These are phyloP conservation scores for Cercospora brassicicola DNA, from an alignment of 2,329 filamentous ascomycete genomes.

Conservation along the genomic window DNA sequence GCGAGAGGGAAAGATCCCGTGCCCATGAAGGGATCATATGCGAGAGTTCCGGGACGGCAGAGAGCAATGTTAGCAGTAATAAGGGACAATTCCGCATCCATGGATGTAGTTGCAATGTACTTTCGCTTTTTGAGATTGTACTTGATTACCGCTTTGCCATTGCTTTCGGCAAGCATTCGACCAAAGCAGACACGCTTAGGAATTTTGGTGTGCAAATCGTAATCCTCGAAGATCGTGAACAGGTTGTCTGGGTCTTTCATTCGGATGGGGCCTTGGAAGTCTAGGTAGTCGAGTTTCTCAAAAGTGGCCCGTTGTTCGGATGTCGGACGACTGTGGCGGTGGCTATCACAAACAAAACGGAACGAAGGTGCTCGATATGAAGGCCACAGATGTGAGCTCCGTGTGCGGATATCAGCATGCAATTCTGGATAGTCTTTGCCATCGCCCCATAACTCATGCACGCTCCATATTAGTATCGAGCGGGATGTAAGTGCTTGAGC, in stretches of 20 bases:
- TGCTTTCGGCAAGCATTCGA: constrained; percentile 64
- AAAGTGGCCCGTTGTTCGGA: constrained; percentile 71
- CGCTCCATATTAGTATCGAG: constrained; percentile 76
- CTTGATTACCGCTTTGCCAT: constrained; percentile 64
- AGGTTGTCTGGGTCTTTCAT: constrained; percentile 72
- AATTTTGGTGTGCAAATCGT: constrained; percentile 56
- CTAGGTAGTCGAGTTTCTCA: constrained; percentile 75
- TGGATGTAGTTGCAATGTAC: constrained; percentile 94
- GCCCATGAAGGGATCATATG: constrained; percentile 94
- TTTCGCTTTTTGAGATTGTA: constrained; percentile 90
- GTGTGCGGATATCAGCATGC: constrained; percentile 62
- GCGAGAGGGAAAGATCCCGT: constrained; percentile 92
- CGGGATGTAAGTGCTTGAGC: constrained; percentile 69
- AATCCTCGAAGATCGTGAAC: constrained; percentile 83
- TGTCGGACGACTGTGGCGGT: constrained; percentile 67
- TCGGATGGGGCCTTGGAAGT: constrained; percentile 72
- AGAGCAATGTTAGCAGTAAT: constrained; percentile 89
- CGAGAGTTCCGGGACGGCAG: constrained; percentile 76
- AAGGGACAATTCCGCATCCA: constrained; percentile 92
- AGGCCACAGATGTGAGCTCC: constrained; percentile 65
- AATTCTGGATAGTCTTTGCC: constrained; percentile 67
- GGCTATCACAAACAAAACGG: constrained; percentile 82
- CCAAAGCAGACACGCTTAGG: constrained; percentile 70
- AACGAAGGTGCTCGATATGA: constrained; percentile 68
- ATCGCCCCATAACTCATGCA: constrained; percentile 86